A percentile compares a stretch with the other conserved stretches of the same genome.
phyloP scores from a whole-genome alignment of 2,329 filamentous ascomycete species.

The Sordariomycetes sp. region DNA sequence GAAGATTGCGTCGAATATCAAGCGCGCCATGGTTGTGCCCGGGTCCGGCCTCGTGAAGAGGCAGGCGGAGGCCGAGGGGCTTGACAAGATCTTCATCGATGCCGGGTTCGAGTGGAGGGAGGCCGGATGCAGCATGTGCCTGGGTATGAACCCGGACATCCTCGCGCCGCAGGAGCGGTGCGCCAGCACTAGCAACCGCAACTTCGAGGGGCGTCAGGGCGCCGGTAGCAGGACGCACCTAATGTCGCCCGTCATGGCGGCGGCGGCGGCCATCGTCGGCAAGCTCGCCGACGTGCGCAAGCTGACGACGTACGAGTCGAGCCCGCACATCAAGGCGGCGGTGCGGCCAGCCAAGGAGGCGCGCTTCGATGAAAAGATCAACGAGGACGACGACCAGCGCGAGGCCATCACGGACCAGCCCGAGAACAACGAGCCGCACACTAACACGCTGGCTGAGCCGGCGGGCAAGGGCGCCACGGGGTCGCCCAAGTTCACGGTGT shows the following conservation, averaged over 20 bases:
- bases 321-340: constrained; percentile 46
- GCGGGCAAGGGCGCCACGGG: constrained; percentile 39
- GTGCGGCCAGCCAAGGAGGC: constrained; percentile 25
- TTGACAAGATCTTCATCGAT: constrained; percentile 83
- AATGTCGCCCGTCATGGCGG: constrained; percentile 96
- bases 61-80: constrained; percentile 79
- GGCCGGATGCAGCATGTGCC: constrained; percentile 96
- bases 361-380: constrained; percentile 37
- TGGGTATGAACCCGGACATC: constrained; percentile 99
- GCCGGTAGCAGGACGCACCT: constrained; percentile 84
- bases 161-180: constrained; percentile 85
- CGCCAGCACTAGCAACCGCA: constrained; percentile 90
- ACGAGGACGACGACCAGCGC: constrained; percentile 34
- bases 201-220: constrained; percentile 94
- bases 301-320: constrained; percentile 47
- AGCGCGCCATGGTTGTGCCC: constrained; percentile 90
- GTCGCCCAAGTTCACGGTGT: constrained; percentile 69
- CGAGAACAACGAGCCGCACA: constrained; percentile 50
- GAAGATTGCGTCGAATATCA: constrained; percentile 78
- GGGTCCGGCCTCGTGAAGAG: constrained; percentile 90
- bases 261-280: constrained; percentile 76
- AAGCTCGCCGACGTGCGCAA: constrained; percentile 88
- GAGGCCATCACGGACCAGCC: constrained; percentile 43
- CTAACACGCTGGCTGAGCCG: constrained; percentile 40
- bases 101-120: constrained; percentile 98